Conservation (phyloP, 2,329 filamentous ascomycete genomes). For the Magnaporthales sp. region DNA sequence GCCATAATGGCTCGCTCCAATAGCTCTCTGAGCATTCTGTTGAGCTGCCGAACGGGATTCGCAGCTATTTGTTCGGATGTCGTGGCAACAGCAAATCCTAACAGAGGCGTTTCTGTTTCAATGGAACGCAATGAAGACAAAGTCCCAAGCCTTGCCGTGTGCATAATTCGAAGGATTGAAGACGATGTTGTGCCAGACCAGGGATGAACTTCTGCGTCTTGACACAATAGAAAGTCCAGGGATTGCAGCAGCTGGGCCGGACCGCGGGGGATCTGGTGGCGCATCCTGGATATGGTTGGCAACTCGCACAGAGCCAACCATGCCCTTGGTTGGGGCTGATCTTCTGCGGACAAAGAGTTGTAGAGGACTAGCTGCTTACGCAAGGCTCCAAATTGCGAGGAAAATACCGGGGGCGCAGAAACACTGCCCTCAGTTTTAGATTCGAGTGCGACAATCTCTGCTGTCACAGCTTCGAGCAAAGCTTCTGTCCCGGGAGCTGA, state of each 20-base stretch:
- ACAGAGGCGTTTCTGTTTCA: conserved; percentile 53
- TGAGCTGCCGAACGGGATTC: conserved; percentile 41
- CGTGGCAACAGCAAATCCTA: conserved; percentile 45
- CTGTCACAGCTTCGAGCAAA: conserved; percentile 39
- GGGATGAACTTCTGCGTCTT: conserved; percentile 26
- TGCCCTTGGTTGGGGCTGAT: conserved; percentile 17
- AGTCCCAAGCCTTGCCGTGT: conserved; percentile 40
- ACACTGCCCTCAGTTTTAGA: conserved; percentile 30
- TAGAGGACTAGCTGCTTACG: conserved; percentile 42
- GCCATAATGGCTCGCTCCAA: conserved; percentile 31
- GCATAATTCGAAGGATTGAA: conserved; percentile 47
- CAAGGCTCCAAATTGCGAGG: conserved; percentile 46
- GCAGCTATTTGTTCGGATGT: conserved; percentile 39
- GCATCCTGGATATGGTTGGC: conserved; percentile 33
- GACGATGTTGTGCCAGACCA: conserved; percentile 38
- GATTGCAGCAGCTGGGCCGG: conserved; percentile 34
- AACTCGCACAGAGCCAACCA: conserved; percentile 39
- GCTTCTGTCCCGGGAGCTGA: conserved; percentile 30
- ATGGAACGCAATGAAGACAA: conserved; percentile 54
- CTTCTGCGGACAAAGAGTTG: conserved; percentile 7
- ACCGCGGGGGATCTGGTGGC: conserved; percentile 25
- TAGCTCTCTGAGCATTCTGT: conserved; percentile 36
- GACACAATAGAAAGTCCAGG: conserved; percentile 34
- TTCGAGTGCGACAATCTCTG: conserved; percentile 45
- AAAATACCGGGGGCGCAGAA: conserved; percentile 40